phyloP scores from a whole-genome alignment of 2,329 filamentous ascomycete species.

The Fusarium graminum region DNA sequence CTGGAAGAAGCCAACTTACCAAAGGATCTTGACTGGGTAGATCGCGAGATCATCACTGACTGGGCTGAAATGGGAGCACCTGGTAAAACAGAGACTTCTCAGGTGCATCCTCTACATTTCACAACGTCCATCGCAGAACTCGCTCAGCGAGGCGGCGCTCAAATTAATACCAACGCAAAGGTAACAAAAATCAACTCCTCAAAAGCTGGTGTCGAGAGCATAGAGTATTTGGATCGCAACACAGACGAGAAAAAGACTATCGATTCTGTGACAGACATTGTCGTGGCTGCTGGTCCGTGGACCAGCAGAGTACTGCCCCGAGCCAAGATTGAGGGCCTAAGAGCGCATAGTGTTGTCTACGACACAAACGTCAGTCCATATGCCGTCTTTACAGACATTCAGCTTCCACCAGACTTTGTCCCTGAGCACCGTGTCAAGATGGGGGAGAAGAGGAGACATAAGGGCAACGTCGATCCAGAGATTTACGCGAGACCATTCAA shows the following conservation, averaged over 20 bases:
- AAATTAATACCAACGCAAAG: slow-evolving; percentile 73
- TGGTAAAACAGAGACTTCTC: slow-evolving; percentile 82
- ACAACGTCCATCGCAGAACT: slow-evolving; percentile 86
- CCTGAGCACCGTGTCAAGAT: slow-evolving; percentile 62
- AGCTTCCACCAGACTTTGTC: slow-evolving; percentile 74
- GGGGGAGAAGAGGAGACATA: slow-evolving; percentile 66
- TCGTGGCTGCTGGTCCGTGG: slow-evolving; percentile 73
- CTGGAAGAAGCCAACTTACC: slow-evolving; percentile 75
- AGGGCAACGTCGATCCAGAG: slow-evolving; percentile 82
- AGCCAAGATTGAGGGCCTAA: slow-evolving; percentile 68
- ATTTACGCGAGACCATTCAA: slow-evolving; percentile 92
- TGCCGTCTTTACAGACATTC: slow-evolving; percentile 88
- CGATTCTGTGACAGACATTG: slow-evolving; percentile 64
- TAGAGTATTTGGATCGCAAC: slow-evolving; percentile 70
- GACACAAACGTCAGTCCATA: slow-evolving; percentile 76
- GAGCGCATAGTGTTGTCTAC: slow-evolving; percentile 76
- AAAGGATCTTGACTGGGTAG: slow-evolving; percentile 86
- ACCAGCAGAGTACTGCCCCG: slow-evolving; percentile 69
- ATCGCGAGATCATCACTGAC: slow-evolving; percentile 71
- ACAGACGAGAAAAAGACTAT: slow-evolving; percentile 55
- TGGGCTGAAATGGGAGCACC: slow-evolving; percentile 85
- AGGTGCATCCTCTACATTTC: slow-evolving; percentile 93
- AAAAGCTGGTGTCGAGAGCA: slow-evolving; percentile 66
- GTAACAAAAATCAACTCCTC: slow-evolving; percentile 76
- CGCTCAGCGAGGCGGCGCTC: slow-evolving; percentile 76